Percentiles rank a stretch among this genome's conserved stretches.
Evolutionary conservation across 164 flowering plant species (phyloP).

Genomic region (Malania oleifera): DNA sequence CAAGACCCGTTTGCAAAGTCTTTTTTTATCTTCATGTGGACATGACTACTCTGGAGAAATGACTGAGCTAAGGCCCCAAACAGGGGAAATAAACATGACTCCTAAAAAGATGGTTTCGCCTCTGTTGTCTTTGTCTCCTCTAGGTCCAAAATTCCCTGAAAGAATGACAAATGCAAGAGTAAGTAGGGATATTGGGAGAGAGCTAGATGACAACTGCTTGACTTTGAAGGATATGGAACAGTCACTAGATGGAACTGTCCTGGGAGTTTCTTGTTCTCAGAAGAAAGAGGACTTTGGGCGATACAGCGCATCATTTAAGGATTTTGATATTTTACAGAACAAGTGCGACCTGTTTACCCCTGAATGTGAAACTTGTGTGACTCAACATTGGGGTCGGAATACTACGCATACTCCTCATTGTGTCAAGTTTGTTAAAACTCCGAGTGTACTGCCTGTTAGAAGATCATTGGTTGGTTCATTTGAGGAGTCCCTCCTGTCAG

Average conservation of each 20-base stretch:
- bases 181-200: slow-evolving; percentile 18
- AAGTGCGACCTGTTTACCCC: slow-evolving; percentile 31
- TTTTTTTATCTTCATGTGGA: slow-evolving; percentile 6
- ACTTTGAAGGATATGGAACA: slow-evolving; percentile 22
- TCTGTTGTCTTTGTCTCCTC: slow-evolving; percentile 73
- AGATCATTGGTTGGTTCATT: slow-evolving; percentile 97
- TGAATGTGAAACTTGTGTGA: slow-evolving; percentile 24
- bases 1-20: slow-evolving; percentile 7
- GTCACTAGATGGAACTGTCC: slow-evolving; percentile 30
- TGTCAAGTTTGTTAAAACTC: slow-evolving; percentile 38
- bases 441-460: slow-evolving; percentile 51
- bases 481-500: slow-evolving; percentile 91
- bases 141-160: slow-evolving; percentile 61
- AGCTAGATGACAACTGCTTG: slow-evolving; percentile 21
- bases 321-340: slow-evolving; percentile 27
- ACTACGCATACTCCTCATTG: slow-evolving; percentile 25
- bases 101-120: slow-evolving; percentile 29
- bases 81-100: slow-evolving; percentile 28
- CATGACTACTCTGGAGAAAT: slow-evolving; percentile 5
- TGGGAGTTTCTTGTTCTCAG: slow-evolving; percentile 18
- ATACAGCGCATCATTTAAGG: slow-evolving; percentile 36
- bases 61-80: slow-evolving; percentile 13
- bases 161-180: slow-evolving; percentile 35
- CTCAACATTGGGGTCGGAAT: slow-evolving; percentile 26
- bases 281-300: slow-evolving; percentile 39